Evolutionary conservation across 345 rosid species (phyloP).

Genomic region (Brassica cretica): DNA sequence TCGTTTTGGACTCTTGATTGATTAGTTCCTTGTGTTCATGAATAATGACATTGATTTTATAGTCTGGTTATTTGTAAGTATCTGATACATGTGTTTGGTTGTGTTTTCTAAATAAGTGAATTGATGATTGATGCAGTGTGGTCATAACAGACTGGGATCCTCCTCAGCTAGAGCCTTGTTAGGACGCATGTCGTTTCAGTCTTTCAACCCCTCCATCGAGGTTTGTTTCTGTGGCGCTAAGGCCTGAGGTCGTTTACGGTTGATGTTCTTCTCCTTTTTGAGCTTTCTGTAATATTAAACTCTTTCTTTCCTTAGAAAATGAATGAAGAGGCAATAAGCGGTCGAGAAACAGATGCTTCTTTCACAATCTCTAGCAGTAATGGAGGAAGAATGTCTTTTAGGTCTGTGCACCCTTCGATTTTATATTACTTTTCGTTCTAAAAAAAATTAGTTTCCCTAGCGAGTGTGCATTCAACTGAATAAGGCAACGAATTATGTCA

Average conservation of each 20-base stretch:
- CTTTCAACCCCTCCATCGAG: conserved; percentile 67
- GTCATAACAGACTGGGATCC: conserved; percentile 90
- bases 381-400: conserved; percentile 43
- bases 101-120: neutral
- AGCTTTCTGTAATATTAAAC: conserved; percentile 27
- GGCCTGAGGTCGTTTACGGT: conserved; percentile 24
- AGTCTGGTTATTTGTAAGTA: neutral
- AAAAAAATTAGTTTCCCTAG: neutral
- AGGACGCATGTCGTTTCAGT: too few species aligned
- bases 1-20: conserved; percentile 4
- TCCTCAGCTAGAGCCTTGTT: conserved; percentile 49
- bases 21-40: neutral
- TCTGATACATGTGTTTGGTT: neutral
- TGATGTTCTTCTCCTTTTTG: conserved; percentile 25
- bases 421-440: neutral
- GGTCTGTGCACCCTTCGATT: conserved; percentile 45
- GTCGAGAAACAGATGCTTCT: conserved; percentile 37
- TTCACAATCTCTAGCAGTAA: conserved; percentile 46
- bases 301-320: conserved; percentile 31
- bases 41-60: neutral
- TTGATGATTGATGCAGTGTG: conserved; percentile 47
- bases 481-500: too few species aligned
- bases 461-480: too few species aligned
- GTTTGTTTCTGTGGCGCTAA: conserved; percentile 31
- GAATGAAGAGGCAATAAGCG: conserved; percentile 54